These are phyloP conservation scores for Ustilago esculenta DNA, from an alignment of 1,284 basidiomycete species.

Conservation along the genomic window DNA sequence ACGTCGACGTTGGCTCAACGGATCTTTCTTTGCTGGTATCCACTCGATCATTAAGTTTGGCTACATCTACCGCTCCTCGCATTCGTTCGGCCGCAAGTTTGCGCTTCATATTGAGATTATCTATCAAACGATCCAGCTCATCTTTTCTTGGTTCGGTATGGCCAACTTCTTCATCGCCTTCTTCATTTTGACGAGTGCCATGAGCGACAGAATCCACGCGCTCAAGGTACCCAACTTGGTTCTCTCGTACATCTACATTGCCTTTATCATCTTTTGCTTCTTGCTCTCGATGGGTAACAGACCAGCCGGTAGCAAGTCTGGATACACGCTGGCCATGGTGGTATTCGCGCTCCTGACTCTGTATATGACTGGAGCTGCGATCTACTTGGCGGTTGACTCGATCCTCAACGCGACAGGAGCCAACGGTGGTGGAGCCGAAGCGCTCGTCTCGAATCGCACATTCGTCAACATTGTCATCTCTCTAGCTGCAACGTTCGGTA, in stretches of 20 bases:
- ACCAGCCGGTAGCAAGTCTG: constrained; percentile 59
- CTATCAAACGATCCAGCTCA: constrained; percentile 61
- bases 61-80: constrained; percentile 65
- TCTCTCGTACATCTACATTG: constrained; percentile 64
- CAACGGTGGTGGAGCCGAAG: constrained; percentile 28
- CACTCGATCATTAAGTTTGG: constrained; percentile 66
- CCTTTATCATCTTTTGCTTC: constrained; percentile 65
- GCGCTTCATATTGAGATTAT: constrained; percentile 64
- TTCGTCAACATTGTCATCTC: constrained; percentile 66
- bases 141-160: constrained; percentile 65
- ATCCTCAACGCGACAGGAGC: constrained; percentile 44
- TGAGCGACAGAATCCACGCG: constrained; percentile 50
- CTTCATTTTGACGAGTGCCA: constrained; percentile 57
- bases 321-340: constrained; percentile 62
- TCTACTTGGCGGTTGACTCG: constrained; percentile 56
- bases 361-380: constrained; percentile 62
- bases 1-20: constrained; percentile 64
- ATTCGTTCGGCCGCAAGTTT: constrained; percentile 60
- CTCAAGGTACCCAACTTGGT: constrained; percentile 60
- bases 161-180: constrained; percentile 62
- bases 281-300: constrained; percentile 65
- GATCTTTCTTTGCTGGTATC: constrained; percentile 64
- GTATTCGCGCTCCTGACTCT: constrained; percentile 62
- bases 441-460: constrained; percentile 47
- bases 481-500: constrained; percentile 61